These are phyloP conservation scores for Fomitiporia mediterranea DNA, from an alignment of 1,284 basidiomycete genomes.

Conservation along the genomic window DNA sequence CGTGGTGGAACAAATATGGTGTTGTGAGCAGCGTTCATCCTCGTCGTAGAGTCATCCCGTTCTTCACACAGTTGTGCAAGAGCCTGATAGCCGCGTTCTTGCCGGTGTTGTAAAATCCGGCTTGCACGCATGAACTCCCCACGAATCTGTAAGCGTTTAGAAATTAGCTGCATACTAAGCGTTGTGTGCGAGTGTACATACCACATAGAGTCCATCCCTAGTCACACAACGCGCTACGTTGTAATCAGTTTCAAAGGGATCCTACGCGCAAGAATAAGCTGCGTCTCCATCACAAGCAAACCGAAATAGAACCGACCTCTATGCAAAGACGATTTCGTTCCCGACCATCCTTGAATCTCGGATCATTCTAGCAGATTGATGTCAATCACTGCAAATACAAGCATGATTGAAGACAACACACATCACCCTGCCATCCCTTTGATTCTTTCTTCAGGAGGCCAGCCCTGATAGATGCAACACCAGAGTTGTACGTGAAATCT, in stretches of 20 bases:
- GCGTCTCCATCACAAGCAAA: conserved; percentile 11
- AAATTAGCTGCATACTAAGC: not conserved
- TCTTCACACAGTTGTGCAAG: conserved; percentile 83
- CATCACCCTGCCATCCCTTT: conserved; percentile 93
- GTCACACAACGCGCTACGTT: conserved; percentile 97
- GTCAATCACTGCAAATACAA: conserved; percentile 6
- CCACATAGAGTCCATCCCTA: conserved; percentile 92
- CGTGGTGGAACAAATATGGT: conserved; percentile 49
- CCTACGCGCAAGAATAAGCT: conserved; percentile 43
- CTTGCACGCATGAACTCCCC: conserved; percentile 98
- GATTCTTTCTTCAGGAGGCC: conserved; percentile 86
- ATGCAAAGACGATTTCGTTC: conserved; percentile 93
- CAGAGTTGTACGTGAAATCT: conserved; percentile 89
- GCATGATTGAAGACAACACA: conserved; percentile 34
- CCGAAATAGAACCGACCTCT: conserved; percentile 59
- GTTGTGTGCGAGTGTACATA: too few species aligned
- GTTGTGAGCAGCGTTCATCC: conserved; percentile 32
- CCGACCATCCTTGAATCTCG: conserved; percentile 67
- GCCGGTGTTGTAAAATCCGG: conserved; percentile 73
- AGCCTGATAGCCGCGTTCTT: conserved; percentile 76
- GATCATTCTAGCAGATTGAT: conserved; percentile 27
- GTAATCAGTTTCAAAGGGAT: conserved; percentile 94
- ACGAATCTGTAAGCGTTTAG: conserved; percentile 62
- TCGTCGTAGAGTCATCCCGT: conserved; percentile 54
- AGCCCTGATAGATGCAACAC: conserved; percentile 87